Evolutionary conservation across 768 basidiomycete species (phyloP), one percentile per base, ranked within the genome.

Genomic region (Mrakia frigida): DNA sequence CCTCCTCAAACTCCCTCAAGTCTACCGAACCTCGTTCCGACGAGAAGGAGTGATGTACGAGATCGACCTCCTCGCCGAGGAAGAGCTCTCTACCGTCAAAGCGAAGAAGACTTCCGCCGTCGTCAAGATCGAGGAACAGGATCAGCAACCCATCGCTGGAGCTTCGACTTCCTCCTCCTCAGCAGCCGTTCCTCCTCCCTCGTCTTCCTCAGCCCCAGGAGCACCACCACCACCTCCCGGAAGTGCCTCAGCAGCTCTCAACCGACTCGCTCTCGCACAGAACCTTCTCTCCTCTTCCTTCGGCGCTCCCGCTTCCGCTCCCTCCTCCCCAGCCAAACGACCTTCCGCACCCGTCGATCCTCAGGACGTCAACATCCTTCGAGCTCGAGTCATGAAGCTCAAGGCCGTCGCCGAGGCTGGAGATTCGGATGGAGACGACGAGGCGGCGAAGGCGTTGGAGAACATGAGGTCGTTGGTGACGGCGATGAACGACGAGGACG

Each of bases 11-110:
- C 87, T 94, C 61, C 90, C 93, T 13, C 85, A 88, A 18, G 87
- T 93, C 71, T 98, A 97, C 84, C 90, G 89, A 81, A 91, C 93
- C 25, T 89, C 91, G 0, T 94, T 98, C 87, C 89, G 92, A 31
- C 87, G 95, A 39, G 96, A 99, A 84, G 97, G 97, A 13, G 97
- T 98, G 39, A 90, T 97, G 83, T 92, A 98, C 83, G 97, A 98
- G 82, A 89, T 99, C 52, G 94, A 94, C 79, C 82, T 85, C 13
- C 85, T 95, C 39, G 90, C 93, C 10, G 86, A 86, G 18, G 88
- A 90, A 70, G 81, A 87, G 11, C 85, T 96, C 50, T 85, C 87
- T 6, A 86, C 88, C 2, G 63, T 73, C 4, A 72, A 77, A 25
- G 78, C 74, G 39, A 65, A 77, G 63, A 76, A 77, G 63, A 28